These are phyloP conservation scores for Pseudogymnoascus sp. DNA, from an alignment of 2,329 filamentous ascomycete genomes.

Conservation along the genomic window DNA sequence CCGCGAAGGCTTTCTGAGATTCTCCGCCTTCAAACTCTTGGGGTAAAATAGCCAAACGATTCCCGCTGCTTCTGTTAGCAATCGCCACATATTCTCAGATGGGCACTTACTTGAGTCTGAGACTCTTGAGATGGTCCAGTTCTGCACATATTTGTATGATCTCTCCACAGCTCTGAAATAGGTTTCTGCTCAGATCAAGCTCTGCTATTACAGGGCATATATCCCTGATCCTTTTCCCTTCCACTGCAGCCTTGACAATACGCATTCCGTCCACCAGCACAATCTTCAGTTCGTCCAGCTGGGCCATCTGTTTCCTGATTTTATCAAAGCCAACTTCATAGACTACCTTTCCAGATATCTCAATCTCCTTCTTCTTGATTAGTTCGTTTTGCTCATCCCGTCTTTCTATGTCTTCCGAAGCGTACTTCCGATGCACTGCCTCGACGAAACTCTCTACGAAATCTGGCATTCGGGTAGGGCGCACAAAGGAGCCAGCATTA, in stretches of 20 bases:
- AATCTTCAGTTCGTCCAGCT: constrained; percentile 68
- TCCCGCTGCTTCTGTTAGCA: constrained; percentile 48
- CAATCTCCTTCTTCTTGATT: constrained; percentile 45
- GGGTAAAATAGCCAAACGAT: constrained; percentile 52
- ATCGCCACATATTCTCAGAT: not conserved
- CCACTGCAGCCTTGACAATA: constrained; percentile 39
- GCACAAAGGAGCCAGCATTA: constrained; percentile 79
- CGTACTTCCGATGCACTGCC: constrained; percentile 79
- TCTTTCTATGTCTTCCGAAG: constrained; percentile 42
- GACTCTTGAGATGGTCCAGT: constrained; percentile 54
- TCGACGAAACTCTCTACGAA: constrained; percentile 64
- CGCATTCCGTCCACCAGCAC: constrained; percentile 73
- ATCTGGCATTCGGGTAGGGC: constrained; percentile 65
- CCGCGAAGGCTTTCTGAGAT: constrained; percentile 36
- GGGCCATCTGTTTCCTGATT: constrained; percentile 70
- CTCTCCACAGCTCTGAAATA: constrained; percentile 61
- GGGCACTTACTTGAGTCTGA: constrained; percentile 61
- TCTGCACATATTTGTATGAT: constrained; percentile 64
- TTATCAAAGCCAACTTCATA: constrained; percentile 96
- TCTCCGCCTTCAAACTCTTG: constrained; percentile 30
- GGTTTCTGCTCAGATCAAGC: constrained; percentile 76
- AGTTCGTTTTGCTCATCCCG: constrained; percentile 19
- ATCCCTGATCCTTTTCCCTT: constrained; percentile 36
- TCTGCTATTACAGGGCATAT: constrained; percentile 64
- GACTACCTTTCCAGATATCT: constrained; percentile 72